Percentiles rank a stretch among this genome's conserved stretches.
Conservation (phyloP, 2,329 filamentous ascomycete species). For the Colletotrichum neosansevieriae region DNA sequence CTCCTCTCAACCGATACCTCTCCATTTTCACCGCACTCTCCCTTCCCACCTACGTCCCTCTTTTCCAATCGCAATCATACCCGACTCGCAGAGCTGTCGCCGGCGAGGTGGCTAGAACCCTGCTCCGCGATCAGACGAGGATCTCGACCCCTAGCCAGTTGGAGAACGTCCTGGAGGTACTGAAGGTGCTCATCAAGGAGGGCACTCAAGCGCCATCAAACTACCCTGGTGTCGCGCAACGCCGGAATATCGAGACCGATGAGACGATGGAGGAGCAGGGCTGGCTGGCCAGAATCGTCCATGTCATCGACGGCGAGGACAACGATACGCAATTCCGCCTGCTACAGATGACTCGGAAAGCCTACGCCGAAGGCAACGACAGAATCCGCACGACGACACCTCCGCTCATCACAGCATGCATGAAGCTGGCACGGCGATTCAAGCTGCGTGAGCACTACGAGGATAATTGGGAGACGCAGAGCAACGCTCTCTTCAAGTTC, state of each 20-base stretch:
- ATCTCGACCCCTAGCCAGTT: slow-evolving; percentile 84
- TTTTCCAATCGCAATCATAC: slow-evolving; percentile 92
- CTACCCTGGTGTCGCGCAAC: slow-evolving; percentile 84
- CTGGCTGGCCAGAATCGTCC: slow-evolving; percentile 92
- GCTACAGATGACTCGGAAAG: slow-evolving; percentile 87
- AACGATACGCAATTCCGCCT: slow-evolving; percentile 97
- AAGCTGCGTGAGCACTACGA: slow-evolving; percentile 90
- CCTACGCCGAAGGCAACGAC: slow-evolving; percentile 92
- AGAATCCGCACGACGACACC: slow-evolving; percentile 96
- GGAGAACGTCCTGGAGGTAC: slow-evolving; percentile 87
- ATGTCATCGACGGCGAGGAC: slow-evolving; percentile 83
- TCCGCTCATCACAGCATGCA: slow-evolving; percentile 87
- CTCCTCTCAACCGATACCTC: slow-evolving; percentile 88
- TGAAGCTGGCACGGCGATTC: slow-evolving; percentile 89
- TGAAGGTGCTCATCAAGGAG: slow-evolving; percentile 94
- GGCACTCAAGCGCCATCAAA: slow-evolving; percentile 86
- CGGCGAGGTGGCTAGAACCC: slow-evolving; percentile 83
- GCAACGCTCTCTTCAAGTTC: slow-evolving; percentile 91
- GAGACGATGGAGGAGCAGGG: slow-evolving; percentile 99
- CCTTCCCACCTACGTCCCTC: slow-evolving; percentile 89
- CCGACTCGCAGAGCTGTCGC: slow-evolving; percentile 91
- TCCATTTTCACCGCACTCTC: slow-evolving; percentile 97
- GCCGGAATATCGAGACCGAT: slow-evolving; percentile 85
- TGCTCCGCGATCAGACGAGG: slow-evolving; percentile 85
- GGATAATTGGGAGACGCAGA: slow-evolving; percentile 72